Base-by-base conservation (phyloP, 208 protist species). In the Trypanosoma theileri region DNA sequence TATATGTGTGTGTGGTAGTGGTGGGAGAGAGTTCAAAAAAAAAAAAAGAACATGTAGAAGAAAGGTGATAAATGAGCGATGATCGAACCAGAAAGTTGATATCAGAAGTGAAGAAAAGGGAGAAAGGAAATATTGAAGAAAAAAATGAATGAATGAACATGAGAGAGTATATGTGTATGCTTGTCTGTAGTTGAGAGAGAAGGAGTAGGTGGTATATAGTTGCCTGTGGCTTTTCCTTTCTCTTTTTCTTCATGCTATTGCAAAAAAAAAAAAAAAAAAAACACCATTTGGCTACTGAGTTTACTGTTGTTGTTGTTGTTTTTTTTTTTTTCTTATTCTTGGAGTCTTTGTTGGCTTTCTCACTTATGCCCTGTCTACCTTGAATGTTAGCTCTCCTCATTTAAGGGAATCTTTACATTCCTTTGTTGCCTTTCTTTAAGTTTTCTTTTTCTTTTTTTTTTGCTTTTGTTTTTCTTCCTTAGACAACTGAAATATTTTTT, bases 121-220 rank as follows among this genome's bases (percentile, higher is more conserved):
- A 59, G 14, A 50, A 46, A 50, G 48, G 41, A 66, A 50, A 41
- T 45, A 65, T 22, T 48, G 28, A n/a, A 56, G 53, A 41, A 54
- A 72, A 66, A 68, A 50, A 58, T 16, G 45, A 24, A 54, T 55
- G 56, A 53, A 53, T n/a, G 40, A 16, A 51, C 11, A 13, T 7
- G 22, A 56, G 19, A 24, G 16, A 22, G n/a, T 46, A 35, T 61
- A 61, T 65, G 13, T 44, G 7, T 50, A 41, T 40, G 40, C 24
- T 44, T 35, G 16, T n/a, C n/a, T 14, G 52, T 13, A 71, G 53
- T 16, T 19, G 65, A 24, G 17, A 40, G 42, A 42, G 59, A 28
- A 66, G 24, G 46, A 9, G 46, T 26, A 57, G 42, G 17, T 62
- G 35, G 24, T 4, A 53, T 69, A 79, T 26, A 68, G 28, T 6